These are phyloP conservation scores for Acer negundo DNA, from an alignment of 345 rosid species.

Conservation along the genomic window DNA sequence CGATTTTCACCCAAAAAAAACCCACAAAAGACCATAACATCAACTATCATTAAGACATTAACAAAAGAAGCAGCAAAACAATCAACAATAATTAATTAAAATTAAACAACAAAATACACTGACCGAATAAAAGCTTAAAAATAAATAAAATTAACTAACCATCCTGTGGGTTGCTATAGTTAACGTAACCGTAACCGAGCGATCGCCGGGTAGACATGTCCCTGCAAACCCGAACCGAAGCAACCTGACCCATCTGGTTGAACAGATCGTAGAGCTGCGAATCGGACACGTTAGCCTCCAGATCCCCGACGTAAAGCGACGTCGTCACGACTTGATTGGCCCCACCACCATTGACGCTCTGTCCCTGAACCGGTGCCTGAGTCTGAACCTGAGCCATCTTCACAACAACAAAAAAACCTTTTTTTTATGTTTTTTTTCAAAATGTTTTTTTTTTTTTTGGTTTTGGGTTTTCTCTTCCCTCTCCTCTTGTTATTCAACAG, in stretches of 20 bases:
- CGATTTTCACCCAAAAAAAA: neutral
- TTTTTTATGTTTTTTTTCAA: slow-evolving; percentile 18
- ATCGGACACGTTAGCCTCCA: slow-evolving; percentile 74
- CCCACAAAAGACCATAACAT: neutral
- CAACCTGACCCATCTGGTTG: slow-evolving; percentile 79
- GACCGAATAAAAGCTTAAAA: neutral
- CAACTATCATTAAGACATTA: neutral
- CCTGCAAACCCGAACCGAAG: slow-evolving; percentile 80
- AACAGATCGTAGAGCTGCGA: slow-evolving; percentile 84
- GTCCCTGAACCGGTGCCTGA: slow-evolving; percentile 48
- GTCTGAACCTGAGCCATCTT: slow-evolving; percentile 56
- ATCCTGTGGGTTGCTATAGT: slow-evolving; percentile 70
- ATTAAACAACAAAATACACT: too few species aligned
- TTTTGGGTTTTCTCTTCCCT: slow-evolving; percentile 71
- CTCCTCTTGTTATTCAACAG: slow-evolving; percentile 51
- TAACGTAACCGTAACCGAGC: slow-evolving; percentile 90
- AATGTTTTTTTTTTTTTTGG: slow-evolving; percentile 15
- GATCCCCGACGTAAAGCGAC: slow-evolving; percentile 93
- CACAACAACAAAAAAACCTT: neutral
- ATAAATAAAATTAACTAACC: slow-evolving; percentile 38
- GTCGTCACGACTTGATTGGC: slow-evolving; percentile 59
- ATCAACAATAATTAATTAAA: neutral
- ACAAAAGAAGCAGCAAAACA: neutral
- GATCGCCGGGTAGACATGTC: slow-evolving; percentile 77
- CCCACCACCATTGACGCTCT: slow-evolving; percentile 42